Evolutionary conservation across 2,329 filamentous ascomycete species (phyloP).

Genomic region (Ophiostoma sp.): DNA sequence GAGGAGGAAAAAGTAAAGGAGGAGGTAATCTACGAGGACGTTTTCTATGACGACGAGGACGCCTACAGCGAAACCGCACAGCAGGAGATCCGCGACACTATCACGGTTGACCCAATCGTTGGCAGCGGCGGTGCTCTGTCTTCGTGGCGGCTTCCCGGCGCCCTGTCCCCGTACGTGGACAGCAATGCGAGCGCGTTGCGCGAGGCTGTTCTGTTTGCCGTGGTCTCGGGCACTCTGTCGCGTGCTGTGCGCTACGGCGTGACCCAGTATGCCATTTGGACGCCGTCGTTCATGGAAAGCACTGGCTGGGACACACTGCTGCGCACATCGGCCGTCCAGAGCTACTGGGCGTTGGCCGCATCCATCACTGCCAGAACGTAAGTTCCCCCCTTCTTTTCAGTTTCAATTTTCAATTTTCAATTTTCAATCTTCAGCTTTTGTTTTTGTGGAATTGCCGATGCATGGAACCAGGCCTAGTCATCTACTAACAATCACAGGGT

Average conservation of each 20-base stretch:
- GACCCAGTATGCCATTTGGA: not conserved
- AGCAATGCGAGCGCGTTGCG: constrained; percentile 14
- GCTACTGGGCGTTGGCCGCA: constrained; percentile 2
- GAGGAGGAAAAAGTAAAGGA: not conserved
- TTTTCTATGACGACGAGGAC: not conserved
- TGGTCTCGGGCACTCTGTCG: constrained; percentile 15
- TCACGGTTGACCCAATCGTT: not conserved
- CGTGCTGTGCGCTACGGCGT: not conserved
- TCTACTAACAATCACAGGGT: constrained; percentile 40
- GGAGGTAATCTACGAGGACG: not conserved
- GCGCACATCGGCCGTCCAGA: not conserved
- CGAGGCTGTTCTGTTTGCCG: constrained; percentile 14
- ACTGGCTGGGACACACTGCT: not conserved
- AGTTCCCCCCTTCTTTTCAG: not conserved
- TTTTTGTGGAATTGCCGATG: not conserved
- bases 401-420: not conserved
- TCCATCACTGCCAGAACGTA: not conserved
- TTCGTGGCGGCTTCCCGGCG: constrained; percentile 21
- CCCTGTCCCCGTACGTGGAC: constrained; percentile 19
- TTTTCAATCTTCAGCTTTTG: too few species aligned
- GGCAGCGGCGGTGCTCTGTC: not conserved
- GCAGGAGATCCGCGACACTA: not conserved
- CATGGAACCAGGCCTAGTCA: not conserved
- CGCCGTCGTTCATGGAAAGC: constrained; percentile 7
- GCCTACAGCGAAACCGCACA: not conserved